Conservation (phyloP, 2,329 filamentous ascomycete genomes). For the Diaporthe australafricana region DNA sequence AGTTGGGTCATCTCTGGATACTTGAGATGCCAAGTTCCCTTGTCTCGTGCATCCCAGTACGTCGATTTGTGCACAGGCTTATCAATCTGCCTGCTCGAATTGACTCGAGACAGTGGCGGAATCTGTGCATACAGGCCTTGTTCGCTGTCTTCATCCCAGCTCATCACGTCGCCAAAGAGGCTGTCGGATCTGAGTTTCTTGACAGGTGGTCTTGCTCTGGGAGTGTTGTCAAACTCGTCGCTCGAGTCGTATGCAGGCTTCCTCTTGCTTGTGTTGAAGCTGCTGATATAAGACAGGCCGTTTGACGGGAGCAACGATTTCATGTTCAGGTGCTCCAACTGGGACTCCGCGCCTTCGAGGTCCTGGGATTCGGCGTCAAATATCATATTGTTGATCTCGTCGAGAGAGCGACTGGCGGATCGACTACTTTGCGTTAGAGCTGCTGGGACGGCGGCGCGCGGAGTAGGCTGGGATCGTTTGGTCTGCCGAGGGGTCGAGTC, state of each 20-base stretch:
- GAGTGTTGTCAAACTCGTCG: slow-evolving; percentile 59
- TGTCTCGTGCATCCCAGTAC: slow-evolving; percentile 68
- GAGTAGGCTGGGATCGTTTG: slow-evolving; percentile 37
- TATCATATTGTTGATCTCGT: slow-evolving; percentile 63
- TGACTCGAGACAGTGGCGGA: slow-evolving; percentile 59
- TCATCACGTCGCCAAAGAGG: slow-evolving; percentile 50
- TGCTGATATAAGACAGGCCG: slow-evolving; percentile 37
- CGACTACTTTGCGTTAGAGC: slow-evolving; percentile 41
- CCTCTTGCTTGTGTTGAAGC: slow-evolving; percentile 66
- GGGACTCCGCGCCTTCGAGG: slow-evolving; percentile 62
- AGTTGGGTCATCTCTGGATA: slow-evolving; percentile 74
- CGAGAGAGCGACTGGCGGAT: slow-evolving; percentile 53
- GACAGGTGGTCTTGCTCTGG: slow-evolving; percentile 57
- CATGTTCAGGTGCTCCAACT: slow-evolving; percentile 57
- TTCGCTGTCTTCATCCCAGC: slow-evolving; percentile 34
- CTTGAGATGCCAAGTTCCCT: slow-evolving; percentile 67
- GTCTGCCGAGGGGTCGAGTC: slow-evolving; percentile 44
- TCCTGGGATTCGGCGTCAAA: slow-evolving; percentile 67
- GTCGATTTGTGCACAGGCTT: slow-evolving; percentile 65
- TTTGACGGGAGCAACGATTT: slow-evolving; percentile 47
- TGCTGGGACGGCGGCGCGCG: slow-evolving; percentile 40
- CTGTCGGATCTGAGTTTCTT: slow-evolving; percentile 67
- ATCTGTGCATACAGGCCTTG: slow-evolving; percentile 59
- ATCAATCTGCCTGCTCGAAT: slow-evolving; percentile 69
- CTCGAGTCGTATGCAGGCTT: slow-evolving; percentile 64